These are phyloP conservation scores for Paramecium sexaurelia DNA, from an alignment of 73 alveolate species.

Conservation along the genomic window DNA sequence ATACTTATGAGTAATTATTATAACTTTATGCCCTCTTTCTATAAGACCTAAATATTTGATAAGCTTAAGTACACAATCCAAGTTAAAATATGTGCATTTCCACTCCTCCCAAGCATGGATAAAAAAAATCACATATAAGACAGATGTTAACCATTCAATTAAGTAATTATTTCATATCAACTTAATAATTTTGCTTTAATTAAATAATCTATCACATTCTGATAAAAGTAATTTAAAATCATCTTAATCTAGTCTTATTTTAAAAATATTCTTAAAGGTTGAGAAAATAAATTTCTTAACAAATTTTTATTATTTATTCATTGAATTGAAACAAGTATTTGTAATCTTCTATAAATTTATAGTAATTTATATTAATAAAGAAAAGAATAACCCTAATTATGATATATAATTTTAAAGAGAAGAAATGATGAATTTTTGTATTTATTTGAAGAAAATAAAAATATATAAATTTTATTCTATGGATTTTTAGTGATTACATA, in stretches of 20 bases:
- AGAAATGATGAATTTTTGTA: too few species aligned
- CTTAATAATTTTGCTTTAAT: not conserved
- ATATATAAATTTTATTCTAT: not conserved
- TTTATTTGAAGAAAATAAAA: too few species aligned
- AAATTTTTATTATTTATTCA: too few species aligned
- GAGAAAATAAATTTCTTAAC: too few species aligned
- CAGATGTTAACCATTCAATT: slow-evolving; percentile 70
- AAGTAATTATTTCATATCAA: not conserved
- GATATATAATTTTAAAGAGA: too few species aligned
- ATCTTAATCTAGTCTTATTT: not conserved
- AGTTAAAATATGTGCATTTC: slow-evolving; percentile 94
- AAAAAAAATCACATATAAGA: slow-evolving; percentile 90
- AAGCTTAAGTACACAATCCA: not conserved
- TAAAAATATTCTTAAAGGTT: too few species aligned
- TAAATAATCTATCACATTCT: not conserved
- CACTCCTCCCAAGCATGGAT: slow-evolving; percentile 98
- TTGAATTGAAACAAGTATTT: too few species aligned
- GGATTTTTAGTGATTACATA: not conserved
- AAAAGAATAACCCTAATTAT: too few species aligned
- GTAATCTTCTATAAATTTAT: too few species aligned
- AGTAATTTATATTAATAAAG: too few species aligned
- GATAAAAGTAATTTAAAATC: not conserved
- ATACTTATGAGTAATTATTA: slow-evolving; percentile 27
- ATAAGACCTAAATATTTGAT: not conserved
- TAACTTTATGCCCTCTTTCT: slow-evolving; percentile 9